Conservation (phyloP, 2,329 filamentous ascomycete genomes). For the Bipolaris gigantea region DNA sequence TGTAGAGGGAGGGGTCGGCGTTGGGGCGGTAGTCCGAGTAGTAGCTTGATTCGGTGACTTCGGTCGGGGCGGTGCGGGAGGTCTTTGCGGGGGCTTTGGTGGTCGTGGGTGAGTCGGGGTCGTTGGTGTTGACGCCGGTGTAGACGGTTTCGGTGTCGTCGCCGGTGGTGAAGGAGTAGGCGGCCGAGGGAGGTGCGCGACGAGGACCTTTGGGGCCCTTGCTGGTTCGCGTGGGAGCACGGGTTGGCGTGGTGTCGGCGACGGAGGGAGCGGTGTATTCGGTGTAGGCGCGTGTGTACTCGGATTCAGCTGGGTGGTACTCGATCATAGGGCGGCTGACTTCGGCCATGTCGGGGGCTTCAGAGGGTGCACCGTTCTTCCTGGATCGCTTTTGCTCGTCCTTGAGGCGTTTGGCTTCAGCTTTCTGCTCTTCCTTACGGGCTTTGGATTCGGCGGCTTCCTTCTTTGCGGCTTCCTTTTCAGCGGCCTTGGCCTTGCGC, state of each 20-base stretch:
- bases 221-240: conserved; percentile 16
- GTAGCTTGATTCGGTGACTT: conserved; percentile 41
- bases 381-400: conserved; percentile 50
- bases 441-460: conserved; percentile 47
- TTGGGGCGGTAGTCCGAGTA: conserved; percentile 48
- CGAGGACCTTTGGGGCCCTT: conserved; percentile 26
- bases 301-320: conserved; percentile 18
- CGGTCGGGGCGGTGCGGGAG: conserved; percentile 22
- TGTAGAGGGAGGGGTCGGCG: conserved; percentile 35
- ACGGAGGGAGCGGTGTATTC: conserved; percentile 38
- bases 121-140: conserved; percentile 45
- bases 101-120: conserved; percentile 36
- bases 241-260: conserved; percentile 16
- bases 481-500: conserved; percentile 49
- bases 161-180: conserved; percentile 55
- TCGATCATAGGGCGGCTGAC: conserved; percentile 29
- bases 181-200: conserved; percentile 41
- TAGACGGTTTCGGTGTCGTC: conserved; percentile 47
- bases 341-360: conserved; percentile 36
- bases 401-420: conserved; percentile 41
- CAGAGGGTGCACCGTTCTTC: conserved; percentile 39
- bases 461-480: conserved; percentile 42
- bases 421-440: conserved; percentile 47
- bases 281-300: conserved; percentile 29
- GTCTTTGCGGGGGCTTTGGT: conserved; percentile 13